Conservation (phyloP, 1,284 basidiomycete species). For the Cutaneotrichosporon daszewskae region DNA sequence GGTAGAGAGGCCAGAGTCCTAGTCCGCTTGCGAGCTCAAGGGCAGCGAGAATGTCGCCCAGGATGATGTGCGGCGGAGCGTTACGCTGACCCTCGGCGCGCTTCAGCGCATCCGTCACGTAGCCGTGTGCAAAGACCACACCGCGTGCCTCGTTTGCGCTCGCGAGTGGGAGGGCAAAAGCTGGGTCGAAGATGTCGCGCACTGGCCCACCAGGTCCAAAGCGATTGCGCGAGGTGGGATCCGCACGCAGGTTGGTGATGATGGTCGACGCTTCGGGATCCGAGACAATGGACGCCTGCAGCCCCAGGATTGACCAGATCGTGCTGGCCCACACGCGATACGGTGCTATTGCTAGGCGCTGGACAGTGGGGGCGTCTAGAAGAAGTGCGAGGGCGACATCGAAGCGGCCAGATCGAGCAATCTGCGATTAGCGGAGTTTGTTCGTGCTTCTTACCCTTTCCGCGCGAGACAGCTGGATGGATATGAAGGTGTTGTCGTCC, state of each 20-base stretch:
- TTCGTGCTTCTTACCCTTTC: conserved; percentile 21
- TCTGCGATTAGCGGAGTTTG: too few relatives aligned
- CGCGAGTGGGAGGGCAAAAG: neutral
- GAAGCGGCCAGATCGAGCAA: too few relatives aligned
- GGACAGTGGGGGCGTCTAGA: conserved; percentile 16
- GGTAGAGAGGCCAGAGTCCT: conserved; percentile 34
- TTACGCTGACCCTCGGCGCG: conserved; percentile 25
- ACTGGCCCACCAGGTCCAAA: conserved; percentile 23
- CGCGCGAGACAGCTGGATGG: conserved; percentile 7
- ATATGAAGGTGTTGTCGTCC: conserved; percentile 7
- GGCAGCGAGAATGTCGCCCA: conserved; percentile 31
- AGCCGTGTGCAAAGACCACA: conserved; percentile 22
- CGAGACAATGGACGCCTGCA: conserved; percentile 19
- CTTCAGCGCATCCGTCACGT: conserved; percentile 18
- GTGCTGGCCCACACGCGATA: conserved; percentile 36
- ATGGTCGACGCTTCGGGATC: conserved; percentile 17
- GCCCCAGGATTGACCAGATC: conserved; percentile 33
- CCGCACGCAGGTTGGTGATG: conserved; percentile 18
- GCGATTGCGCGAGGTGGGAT: conserved; percentile 5
- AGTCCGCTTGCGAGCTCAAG: conserved; percentile 29
- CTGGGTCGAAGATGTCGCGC: conserved; percentile 18
- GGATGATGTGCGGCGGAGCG: conserved; percentile 27
- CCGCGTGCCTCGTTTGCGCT: conserved; percentile 7
- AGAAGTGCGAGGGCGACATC: conserved; percentile 32
- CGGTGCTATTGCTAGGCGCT: conserved; percentile 23